A percentile compares a stretch with the other conserved stretches of the same genome.
phyloP scores from a whole-genome alignment of 352 stramenopile species.

The Globisporangium cederbergense region DNA sequence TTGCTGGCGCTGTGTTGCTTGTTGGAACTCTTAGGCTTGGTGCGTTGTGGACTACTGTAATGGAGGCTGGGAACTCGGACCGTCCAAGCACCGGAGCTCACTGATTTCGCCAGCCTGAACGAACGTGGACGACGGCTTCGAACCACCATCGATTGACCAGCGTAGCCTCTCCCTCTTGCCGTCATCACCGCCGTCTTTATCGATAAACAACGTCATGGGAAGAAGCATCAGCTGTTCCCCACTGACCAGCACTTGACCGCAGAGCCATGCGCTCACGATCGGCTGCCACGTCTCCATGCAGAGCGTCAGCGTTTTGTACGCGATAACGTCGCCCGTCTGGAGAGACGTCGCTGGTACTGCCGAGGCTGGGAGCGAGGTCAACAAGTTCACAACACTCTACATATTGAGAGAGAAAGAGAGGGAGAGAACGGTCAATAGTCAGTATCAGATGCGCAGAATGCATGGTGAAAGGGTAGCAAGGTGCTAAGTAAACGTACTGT shows the following conservation, averaged over 20 bases:
- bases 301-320: slow-evolving; percentile 72
- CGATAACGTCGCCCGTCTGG: slow-evolving; percentile 47
- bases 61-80: slow-evolving; percentile 24
- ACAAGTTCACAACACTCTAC: slow-evolving; percentile 26
- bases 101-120: slow-evolving; percentile 34
- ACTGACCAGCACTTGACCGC: slow-evolving; percentile 30
- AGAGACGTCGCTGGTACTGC: slow-evolving; percentile 15
- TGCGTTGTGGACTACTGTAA: too few species aligned
- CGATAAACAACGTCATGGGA: slow-evolving; percentile 3
- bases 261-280: slow-evolving; percentile 63
- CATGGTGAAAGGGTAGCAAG: not conserved
- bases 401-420: not conserved
- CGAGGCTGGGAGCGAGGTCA: slow-evolving; percentile 29
- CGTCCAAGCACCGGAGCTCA: slow-evolving; percentile 47
- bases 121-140: not conserved
- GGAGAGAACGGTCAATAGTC: not conserved
- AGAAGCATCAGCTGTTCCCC: slow-evolving; percentile 1
- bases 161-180: slow-evolving; percentile 13
- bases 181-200: slow-evolving; percentile 4
- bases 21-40: not conserved
- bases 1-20: not conserved
- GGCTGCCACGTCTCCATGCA: slow-evolving; percentile 80
- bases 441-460: not conserved
- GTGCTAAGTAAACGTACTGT: not conserved
- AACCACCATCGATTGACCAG: slow-evolving; percentile 13